These are phyloP conservation scores for Trichoderma sp. DNA, from an alignment of 2,329 filamentous ascomycete genomes.

Conservation along the genomic window DNA sequence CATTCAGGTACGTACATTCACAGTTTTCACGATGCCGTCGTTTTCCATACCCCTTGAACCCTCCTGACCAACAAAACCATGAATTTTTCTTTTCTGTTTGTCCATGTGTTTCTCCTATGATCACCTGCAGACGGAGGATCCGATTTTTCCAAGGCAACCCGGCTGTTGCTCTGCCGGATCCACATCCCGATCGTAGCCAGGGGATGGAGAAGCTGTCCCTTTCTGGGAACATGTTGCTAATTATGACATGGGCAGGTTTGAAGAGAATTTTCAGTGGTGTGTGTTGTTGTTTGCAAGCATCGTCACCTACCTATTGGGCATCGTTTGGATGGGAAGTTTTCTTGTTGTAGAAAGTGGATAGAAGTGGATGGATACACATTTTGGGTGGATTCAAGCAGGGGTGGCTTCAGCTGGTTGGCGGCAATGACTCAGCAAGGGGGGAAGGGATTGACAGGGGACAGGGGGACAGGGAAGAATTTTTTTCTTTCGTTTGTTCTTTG, in stretches of 20 bases:
- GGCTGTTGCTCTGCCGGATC: slow-evolving; percentile 13
- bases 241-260: too few relatives aligned
- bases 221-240: not conserved
- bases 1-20: slow-evolving; percentile 20
- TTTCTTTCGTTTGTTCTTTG: not conserved
- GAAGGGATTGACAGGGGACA: not conserved
- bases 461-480: not conserved
- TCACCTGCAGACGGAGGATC: slow-evolving; percentile 20
- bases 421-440: slow-evolving; percentile 18
- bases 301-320: not conserved
- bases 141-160: not conserved
- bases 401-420: slow-evolving; percentile 17
- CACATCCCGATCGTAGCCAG: slow-evolving; percentile 27
- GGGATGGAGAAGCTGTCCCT: not conserved
- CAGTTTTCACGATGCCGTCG: slow-evolving; percentile 22
- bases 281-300: too few relatives aligned
- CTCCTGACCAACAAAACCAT: slow-evolving; percentile 2
- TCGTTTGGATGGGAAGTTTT: not conserved
- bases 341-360: not conserved
- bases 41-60: slow-evolving; percentile 17
- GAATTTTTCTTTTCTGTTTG: slow-evolving; percentile 2
- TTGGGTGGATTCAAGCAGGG: not conserved
- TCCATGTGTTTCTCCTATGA: not conserved
- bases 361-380: not conserved
- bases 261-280: too few relatives aligned